phyloP scores from a whole-genome alignment of 2,329 filamentous ascomycete species.

The Colletotrichum musae region DNA sequence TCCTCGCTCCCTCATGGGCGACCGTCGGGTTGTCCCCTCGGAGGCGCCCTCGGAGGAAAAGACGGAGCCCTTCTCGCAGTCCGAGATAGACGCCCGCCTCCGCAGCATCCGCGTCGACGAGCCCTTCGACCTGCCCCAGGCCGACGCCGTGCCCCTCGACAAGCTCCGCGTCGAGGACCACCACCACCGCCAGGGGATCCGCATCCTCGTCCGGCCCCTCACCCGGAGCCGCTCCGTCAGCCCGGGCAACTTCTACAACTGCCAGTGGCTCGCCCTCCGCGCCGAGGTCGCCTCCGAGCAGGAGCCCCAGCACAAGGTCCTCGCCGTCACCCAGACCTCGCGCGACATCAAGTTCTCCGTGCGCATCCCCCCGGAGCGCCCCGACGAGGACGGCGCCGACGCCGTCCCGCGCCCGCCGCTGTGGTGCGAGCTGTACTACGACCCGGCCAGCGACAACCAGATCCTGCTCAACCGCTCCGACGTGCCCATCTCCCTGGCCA shows the following conservation, averaged over 20 bases:
- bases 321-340: conserved; percentile 73
- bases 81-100: conserved; percentile 67
- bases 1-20: conserved; percentile 57
- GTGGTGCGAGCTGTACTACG: conserved; percentile 74
- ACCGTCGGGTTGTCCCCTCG: conserved; percentile 57
- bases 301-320: conserved; percentile 67
- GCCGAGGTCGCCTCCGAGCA: conserved; percentile 67
- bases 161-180: conserved; percentile 65
- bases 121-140: conserved; percentile 53
- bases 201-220: conserved; percentile 70
- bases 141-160: conserved; percentile 67
- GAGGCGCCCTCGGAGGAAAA: conserved; percentile 63
- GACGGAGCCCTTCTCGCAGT: conserved; percentile 72
- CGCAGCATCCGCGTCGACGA: conserved; percentile 62
- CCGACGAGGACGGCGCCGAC: conserved; percentile 47
- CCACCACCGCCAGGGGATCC: conserved; percentile 69
- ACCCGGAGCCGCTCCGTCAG: conserved; percentile 68
- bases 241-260: conserved; percentile 67
- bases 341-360: conserved; percentile 74
- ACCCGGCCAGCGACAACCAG: conserved; percentile 71
- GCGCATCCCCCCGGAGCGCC: conserved; percentile 65
- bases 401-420: conserved; percentile 62
- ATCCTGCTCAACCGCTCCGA: conserved; percentile 71
- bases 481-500: conserved; percentile 65
- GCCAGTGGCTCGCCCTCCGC: conserved; percentile 69